Conservation (phyloP, 805 yeast species). For the Priceomyces melissophilus region DNA sequence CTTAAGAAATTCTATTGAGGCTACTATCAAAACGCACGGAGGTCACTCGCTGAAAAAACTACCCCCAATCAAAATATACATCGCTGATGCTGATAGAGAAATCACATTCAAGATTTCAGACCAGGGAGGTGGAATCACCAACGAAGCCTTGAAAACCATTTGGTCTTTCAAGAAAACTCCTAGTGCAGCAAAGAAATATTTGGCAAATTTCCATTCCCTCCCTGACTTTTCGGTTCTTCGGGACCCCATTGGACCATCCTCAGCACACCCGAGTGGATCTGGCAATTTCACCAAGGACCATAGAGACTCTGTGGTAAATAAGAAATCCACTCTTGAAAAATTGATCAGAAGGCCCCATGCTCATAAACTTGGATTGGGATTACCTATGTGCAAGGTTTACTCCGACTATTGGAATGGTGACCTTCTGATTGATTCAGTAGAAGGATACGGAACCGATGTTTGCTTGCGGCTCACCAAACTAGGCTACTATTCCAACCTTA, state of each 20-base stretch:
- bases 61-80: constrained; percentile 74
- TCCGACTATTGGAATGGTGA: constrained; percentile 98
- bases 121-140: constrained; percentile 82
- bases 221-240: constrained; percentile 56
- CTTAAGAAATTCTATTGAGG: constrained; percentile 78
- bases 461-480: constrained; percentile 74
- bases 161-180: constrained; percentile 88
- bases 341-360: constrained; percentile 72
- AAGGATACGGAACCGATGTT: constrained; percentile 92
- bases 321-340: constrained; percentile 54
- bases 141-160: constrained; percentile 54
- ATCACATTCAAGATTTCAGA: constrained; percentile 80
- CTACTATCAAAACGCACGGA: constrained; percentile 53
- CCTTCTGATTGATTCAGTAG: constrained; percentile 73
- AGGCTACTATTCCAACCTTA: constrained; percentile 61
- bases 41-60: constrained; percentile 35
- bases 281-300: constrained; percentile 23
- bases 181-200: constrained; percentile 52
- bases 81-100: constrained; percentile 62
- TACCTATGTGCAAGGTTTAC: constrained; percentile 90
- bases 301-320: constrained; percentile 23
- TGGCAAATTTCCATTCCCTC: constrained; percentile 63
- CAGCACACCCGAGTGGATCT: constrained; percentile 22
- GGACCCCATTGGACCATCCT: constrained; percentile 40
- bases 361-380: constrained; percentile 77